Conservation (phyloP, 2,329 filamentous ascomycete genomes). For the Penicillium brevicompactum region DNA sequence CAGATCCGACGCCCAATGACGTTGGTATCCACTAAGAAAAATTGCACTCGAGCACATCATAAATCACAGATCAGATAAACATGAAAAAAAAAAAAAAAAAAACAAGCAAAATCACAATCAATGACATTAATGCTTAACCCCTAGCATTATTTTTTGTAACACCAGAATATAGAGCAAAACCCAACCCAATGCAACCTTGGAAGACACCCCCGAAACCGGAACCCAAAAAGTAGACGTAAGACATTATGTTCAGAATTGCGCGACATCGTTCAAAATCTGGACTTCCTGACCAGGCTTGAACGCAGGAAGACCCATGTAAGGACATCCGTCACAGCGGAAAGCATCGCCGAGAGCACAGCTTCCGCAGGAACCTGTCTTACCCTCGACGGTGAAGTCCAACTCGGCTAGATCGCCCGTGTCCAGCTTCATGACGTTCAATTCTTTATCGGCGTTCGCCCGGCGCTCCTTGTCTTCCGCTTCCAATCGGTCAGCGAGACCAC, state of each 20-base stretch:
- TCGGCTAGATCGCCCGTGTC: slow-evolving; percentile 74
- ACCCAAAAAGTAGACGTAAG: not conserved
- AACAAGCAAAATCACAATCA: not conserved
- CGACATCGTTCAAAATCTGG: slow-evolving; percentile 78
- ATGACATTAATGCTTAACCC: not conserved
- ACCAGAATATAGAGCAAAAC: not conserved
- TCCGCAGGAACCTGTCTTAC: slow-evolving; percentile 91
- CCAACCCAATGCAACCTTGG: not conserved
- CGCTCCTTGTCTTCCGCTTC: slow-evolving; percentile 79
- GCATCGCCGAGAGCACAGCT: slow-evolving; percentile 94
- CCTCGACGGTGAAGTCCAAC: slow-evolving; percentile 95
- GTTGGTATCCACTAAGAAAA: slow-evolving; percentile 7
- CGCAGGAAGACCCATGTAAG: slow-evolving; percentile 87
- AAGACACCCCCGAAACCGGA: slow-evolving; percentile 1
- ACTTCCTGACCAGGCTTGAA: slow-evolving; percentile 98
- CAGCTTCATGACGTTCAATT: slow-evolving; percentile 61
- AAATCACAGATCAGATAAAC: not conserved
- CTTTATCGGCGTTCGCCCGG: slow-evolving; percentile 64
- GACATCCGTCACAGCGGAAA: slow-evolving; percentile 73
- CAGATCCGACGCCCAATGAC: slow-evolving; percentile 7
- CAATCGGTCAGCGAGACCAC: slow-evolving; percentile 82
- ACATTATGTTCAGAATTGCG: slow-evolving; percentile 65
- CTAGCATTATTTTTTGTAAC: slow-evolving; percentile 2
- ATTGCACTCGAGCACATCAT: not conserved
- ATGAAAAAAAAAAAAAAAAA: not conserved